These are phyloP conservation scores for Anthracocystis panici-leucophaei DNA, from an alignment of 1,284 basidiomycete genomes.

Conservation along the genomic window DNA sequence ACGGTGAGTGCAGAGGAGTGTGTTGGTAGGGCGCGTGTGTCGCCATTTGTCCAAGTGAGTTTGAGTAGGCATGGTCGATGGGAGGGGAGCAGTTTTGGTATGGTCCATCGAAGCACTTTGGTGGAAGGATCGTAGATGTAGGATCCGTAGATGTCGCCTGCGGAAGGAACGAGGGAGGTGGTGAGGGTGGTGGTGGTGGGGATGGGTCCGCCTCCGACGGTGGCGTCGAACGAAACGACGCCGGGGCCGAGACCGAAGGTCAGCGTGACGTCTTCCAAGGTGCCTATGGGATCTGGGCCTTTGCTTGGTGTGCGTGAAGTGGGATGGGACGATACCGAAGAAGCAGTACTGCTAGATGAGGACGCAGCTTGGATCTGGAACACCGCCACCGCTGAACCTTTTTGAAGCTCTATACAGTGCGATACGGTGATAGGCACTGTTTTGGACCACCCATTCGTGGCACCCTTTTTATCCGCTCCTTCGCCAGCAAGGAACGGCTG, in stretches of 20 bases:
- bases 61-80: slow-evolving; percentile 37
- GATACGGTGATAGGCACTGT: slow-evolving; percentile 14
- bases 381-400: slow-evolving; percentile 23
- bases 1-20: slow-evolving; percentile 80
- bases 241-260: slow-evolving; percentile 54
- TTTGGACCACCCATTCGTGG: slow-evolving; percentile 38
- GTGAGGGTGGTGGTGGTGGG: slow-evolving; percentile 5
- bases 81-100: slow-evolving; percentile 26
- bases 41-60: slow-evolving; percentile 38
- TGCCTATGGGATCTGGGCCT: slow-evolving; percentile 15
- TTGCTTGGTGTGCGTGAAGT: background rate
- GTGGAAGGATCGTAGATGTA: slow-evolving; percentile 56
- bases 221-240: slow-evolving; percentile 55
- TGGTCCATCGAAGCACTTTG: slow-evolving; percentile 53
- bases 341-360: slow-evolving; percentile 12
- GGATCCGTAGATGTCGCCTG: slow-evolving; percentile 31
- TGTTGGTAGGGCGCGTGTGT: slow-evolving; percentile 67
- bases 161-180: slow-evolving; percentile 11
- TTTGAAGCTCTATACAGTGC: slow-evolving; percentile 30
- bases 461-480: slow-evolving; percentile 13
- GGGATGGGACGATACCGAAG: slow-evolving; percentile 7
- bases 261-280: slow-evolving; percentile 52
- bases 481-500: slow-evolving; percentile 65
- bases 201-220: slow-evolving; percentile 27
- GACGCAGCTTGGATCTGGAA: slow-evolving; percentile 27